Base-by-base conservation (phyloP, 108 stramenopile genomes). In the Cyclotella sp. region DNA sequence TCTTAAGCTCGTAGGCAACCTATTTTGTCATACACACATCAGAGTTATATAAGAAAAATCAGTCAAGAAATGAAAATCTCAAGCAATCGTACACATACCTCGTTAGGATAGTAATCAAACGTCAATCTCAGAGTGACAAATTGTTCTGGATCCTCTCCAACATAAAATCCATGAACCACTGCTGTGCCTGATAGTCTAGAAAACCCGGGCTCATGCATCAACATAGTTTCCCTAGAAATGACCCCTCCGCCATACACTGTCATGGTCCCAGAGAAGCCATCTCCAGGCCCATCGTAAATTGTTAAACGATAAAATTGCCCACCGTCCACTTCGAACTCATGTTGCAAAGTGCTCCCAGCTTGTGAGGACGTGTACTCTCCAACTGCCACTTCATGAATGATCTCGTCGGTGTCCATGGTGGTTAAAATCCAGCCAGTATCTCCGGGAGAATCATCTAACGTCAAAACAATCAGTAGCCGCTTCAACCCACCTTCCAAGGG, bases 371-470 rank as follows among this genome's bases (percentile, higher is more conserved):
- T 67, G 55, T 74, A 81, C 19, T 60, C 52, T 0, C 79, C 79
- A 54, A 63, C 30, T 24, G 72, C 46, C 0, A 53, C 47, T n/a
- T 63, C 62, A 39, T 62, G 47, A 24, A 86, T 63, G 46, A 88
- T 73, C 15, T 74, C 72, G 30, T 84, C 68, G 0, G 40, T 65
- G 19, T 66, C 49, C 58, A 84, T 30, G 27, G 69, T 58, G 18
- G 79, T 30, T 15, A 81, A 26, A 18, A 30, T 59, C 79, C 79
- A 81, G 3, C 79, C 79, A 22, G 75, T 81, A 39, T 81, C 79
- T 13, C 22, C 22, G 29, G 79, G 79, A 22, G 19, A 42, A 15
- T 61, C 51, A 64, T 81, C 79, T 15, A 81, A 52, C 34, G 52
- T 52, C 3, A 81, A 22, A 42, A 54, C 58, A 40, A 81, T 52